Evolutionary conservation across 2,329 filamentous ascomycete genomes (phyloP).

Genomic region (Fusarium sterilihyphosum): DNA sequence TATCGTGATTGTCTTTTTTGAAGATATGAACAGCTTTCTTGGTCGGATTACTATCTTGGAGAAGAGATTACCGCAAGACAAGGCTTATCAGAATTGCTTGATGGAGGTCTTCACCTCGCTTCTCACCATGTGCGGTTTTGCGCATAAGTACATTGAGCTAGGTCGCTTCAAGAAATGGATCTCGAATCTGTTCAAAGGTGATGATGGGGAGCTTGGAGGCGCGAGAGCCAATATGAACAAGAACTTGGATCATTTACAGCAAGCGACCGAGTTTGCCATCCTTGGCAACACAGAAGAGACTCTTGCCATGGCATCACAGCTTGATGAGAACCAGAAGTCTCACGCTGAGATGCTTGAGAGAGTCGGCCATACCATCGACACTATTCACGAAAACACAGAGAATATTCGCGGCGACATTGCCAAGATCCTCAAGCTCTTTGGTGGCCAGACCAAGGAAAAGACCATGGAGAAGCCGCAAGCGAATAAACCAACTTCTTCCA

Average conservation of each 20-base stretch:
- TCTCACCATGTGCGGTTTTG: constrained; percentile 47
- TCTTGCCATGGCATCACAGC: constrained; percentile 41
- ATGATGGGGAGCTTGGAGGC: constrained; percentile 45
- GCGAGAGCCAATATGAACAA: constrained; percentile 45
- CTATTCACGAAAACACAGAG: constrained; percentile 42
- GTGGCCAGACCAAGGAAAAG: constrained; percentile 32
- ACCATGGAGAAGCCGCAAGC: constrained; percentile 22
- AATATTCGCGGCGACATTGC: constrained; percentile 42
- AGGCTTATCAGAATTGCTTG: constrained; percentile 47
- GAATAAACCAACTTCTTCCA: constrained; percentile 38
- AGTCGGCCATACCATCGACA: constrained; percentile 40
- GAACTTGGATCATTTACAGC: constrained; percentile 42
- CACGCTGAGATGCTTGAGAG: constrained; percentile 42
- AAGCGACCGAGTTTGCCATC: constrained; percentile 48
- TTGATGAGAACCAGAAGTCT: constrained; percentile 40
- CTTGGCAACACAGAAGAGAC: constrained; percentile 47
- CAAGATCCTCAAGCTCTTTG: constrained; percentile 41
- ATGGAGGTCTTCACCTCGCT: constrained; percentile 51
- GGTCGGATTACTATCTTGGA: constrained; percentile 48
- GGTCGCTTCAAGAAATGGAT: constrained; percentile 49
- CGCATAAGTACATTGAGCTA: constrained; percentile 48
- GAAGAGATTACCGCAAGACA: constrained; percentile 43
- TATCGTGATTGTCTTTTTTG: constrained; percentile 51
- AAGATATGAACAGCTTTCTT: constrained; percentile 51
- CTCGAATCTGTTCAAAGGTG: constrained; percentile 43